Evolutionary conservation across 2,329 filamentous ascomycete species (phyloP), one percentile per base, ranked within the genome.

Genomic region (Pestalotiopsis sp.): DNA sequence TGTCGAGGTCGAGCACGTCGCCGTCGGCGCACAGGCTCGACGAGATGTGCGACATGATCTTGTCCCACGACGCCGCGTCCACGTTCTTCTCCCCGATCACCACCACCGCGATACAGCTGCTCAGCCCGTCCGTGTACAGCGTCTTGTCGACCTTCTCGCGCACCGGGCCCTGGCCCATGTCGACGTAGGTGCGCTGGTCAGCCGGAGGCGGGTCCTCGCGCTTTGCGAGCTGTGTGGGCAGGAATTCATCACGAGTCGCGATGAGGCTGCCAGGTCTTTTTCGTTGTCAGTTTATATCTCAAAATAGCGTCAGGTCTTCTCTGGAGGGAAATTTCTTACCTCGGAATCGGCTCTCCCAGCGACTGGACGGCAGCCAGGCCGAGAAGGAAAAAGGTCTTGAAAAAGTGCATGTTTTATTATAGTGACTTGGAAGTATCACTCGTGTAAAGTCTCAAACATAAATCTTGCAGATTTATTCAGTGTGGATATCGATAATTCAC

Each of bases 11-110:
- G 59, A 31, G 59, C 23, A 62, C 36, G 14, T 62, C 59, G 59
- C 59, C 59, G 25, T 62, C 59, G 23, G 27, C 23, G 59, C 59
- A 62, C 23, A 62, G 59, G 31, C 38, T 62, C 23, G 59, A 62
- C 31, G 59, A 36, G 59, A 62, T 41, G 59, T 62, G 59, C 36
- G 59, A 23, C 59, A 62, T 62, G 59, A 62, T 62, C 59, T 62
- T 62, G 31, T 62, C 59, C 59, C 59, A 62, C 31, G 59, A 62
- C 31, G 59, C 59, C 59, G 38, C 9, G 36, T 62, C 59, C 5
- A 62, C 31, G 36, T 62, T 62, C 59, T 62, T 62, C 31, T 62
- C 59, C 17, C 59, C 59, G 59, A 62, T 62, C 0, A 62, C 59
- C 0, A 62, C 59, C 2, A 62, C 59, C 1, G 59, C 59, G 36